These are phyloP conservation scores for Mycena filopes DNA, from an alignment of 768 basidiomycete genomes.

Conservation along the genomic window DNA sequence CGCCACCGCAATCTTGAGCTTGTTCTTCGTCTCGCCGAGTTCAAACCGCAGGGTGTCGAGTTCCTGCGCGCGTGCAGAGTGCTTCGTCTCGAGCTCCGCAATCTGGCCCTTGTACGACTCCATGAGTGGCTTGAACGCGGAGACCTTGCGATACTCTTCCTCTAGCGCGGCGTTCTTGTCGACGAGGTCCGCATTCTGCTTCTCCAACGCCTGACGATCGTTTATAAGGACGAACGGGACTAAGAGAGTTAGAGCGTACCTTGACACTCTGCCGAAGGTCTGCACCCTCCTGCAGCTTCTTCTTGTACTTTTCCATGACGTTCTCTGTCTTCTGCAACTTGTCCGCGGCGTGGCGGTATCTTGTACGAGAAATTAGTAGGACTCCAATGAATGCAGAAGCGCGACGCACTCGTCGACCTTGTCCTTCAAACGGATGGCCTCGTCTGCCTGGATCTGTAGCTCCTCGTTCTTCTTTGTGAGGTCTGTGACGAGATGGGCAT, in stretches of 20 bases:
- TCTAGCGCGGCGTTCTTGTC: conserved; percentile 93
- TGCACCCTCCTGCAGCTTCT: conserved; percentile 95
- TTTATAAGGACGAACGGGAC: background rate
- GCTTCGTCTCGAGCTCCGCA: conserved; percentile 79
- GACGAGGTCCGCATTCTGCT: conserved; percentile 91
- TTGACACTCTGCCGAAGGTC: conserved; percentile 90
- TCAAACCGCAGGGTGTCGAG: conserved; percentile 78
- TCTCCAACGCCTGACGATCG: conserved; percentile 78
- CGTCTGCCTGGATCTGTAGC: conserved; percentile 79
- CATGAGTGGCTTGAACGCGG: conserved; percentile 88
- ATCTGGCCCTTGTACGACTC: conserved; percentile 94
- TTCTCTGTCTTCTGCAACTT: conserved; percentile 94
- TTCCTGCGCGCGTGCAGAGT: conserved; percentile 73
- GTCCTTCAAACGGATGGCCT: conserved; percentile 86
- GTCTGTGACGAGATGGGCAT: conserved; percentile 73
- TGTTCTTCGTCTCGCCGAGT: conserved; percentile 78
- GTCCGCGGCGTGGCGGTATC: conserved; percentile 93
- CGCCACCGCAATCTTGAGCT: conserved; percentile 71
- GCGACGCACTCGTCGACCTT: conserved; percentile 89
- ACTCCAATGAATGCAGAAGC: background rate
- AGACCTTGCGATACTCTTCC: conserved; percentile 89
- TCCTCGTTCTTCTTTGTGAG: conserved; percentile 86
- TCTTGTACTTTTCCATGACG: conserved; percentile 98
- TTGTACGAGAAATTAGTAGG: conserved; percentile 41
- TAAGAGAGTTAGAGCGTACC: conserved; percentile 51